phyloP scores from a whole-genome alignment of 2,329 filamentous ascomycete species.

The Alternaria ethzedia region DNA sequence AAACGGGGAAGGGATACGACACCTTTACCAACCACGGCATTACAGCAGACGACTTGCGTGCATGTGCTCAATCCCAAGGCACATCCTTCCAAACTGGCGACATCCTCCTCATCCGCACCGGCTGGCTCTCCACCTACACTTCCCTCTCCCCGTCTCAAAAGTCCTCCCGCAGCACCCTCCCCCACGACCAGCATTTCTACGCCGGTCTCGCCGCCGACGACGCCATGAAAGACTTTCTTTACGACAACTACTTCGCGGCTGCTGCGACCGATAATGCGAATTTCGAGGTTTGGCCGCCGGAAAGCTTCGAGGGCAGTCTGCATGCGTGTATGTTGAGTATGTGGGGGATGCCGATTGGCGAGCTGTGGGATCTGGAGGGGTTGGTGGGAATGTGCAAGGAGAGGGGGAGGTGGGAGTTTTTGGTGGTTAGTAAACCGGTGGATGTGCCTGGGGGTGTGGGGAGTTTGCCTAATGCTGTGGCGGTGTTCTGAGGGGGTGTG shows the following conservation, averaged over 20 bases:
- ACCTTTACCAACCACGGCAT: slow-evolving; percentile 29
- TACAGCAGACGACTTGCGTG: slow-evolving; percentile 23
- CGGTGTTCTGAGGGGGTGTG: slow-evolving; percentile 18
- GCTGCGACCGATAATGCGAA: slow-evolving; percentile 43
- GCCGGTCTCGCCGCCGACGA: slow-evolving; percentile 80
- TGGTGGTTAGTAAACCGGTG: slow-evolving; percentile 62
- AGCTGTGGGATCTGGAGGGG: slow-evolving; percentile 45
- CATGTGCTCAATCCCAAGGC: slow-evolving; percentile 23
- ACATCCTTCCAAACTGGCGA: slow-evolving; percentile 34
- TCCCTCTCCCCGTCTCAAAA: slow-evolving; percentile 13
- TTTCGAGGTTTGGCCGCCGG: slow-evolving; percentile 40
- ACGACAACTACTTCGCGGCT: slow-evolving; percentile 61
- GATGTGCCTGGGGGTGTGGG: slow-evolving; percentile 36
- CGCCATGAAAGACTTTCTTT: slow-evolving; percentile 84
- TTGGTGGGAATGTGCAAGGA: slow-evolving; percentile 37
- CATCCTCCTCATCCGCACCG: slow-evolving; percentile 40
- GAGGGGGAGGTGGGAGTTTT: slow-evolving; percentile 52
- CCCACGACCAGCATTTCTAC: slow-evolving; percentile 25
- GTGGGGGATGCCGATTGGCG: slow-evolving; percentile 45
- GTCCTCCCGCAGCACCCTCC: slow-evolving; percentile 13
- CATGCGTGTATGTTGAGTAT: slow-evolving; percentile 32
- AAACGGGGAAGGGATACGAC: slow-evolving; percentile 23
- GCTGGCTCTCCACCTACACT: slow-evolving; percentile 26
- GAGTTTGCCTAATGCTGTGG: slow-evolving; percentile 39
- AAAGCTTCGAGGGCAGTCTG: slow-evolving; percentile 21